Evolutionary conservation across 2,329 filamentous ascomycete species (phyloP).

Genomic region (Microdochium nivale): DNA sequence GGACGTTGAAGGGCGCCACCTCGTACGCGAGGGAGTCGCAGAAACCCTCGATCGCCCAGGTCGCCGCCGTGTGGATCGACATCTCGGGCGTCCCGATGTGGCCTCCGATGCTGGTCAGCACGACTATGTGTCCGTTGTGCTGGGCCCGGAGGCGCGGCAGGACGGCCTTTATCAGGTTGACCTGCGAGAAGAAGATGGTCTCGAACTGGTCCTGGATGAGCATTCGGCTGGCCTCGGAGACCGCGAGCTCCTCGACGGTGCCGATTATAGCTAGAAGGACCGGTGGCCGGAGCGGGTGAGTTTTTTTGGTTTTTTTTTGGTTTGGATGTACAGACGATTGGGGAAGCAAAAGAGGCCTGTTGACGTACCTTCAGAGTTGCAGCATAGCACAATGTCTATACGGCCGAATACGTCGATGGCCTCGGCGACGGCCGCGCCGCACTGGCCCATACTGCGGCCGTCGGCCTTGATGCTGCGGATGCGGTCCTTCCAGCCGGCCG

Average conservation of each 20-base stretch:
- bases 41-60: constrained; percentile 92
- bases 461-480: constrained; percentile 59
- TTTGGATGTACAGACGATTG: no score
- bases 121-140: constrained; percentile 80
- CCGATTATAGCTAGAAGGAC: constrained; percentile 64
- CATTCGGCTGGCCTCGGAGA: constrained; percentile 62
- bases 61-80: constrained; percentile 83
- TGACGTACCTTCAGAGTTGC: constrained; percentile 81
- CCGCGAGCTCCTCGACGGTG: constrained; percentile 81
- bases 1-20: constrained; percentile 93
- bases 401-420: constrained; percentile 76
- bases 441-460: constrained; percentile 56
- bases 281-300: no score
- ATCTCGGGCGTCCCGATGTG: constrained; percentile 90
- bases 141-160: constrained; percentile 73
- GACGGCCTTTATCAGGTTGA: constrained; percentile 89
- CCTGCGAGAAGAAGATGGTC: constrained; percentile 86
- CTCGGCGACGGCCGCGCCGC: constrained; percentile 79
- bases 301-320: no score
- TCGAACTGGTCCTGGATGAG: constrained; percentile 90
- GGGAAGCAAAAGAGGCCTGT: no score
- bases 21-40: constrained; percentile 95
- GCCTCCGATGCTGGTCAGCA: constrained; percentile 81
- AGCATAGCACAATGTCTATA: constrained; percentile 85
- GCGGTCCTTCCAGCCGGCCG: constrained; percentile 67